These are phyloP conservation scores for Mortierella hygrophila DNA, from an alignment of 192 early-diverging fungal genomes.

Conservation along the genomic window DNA sequence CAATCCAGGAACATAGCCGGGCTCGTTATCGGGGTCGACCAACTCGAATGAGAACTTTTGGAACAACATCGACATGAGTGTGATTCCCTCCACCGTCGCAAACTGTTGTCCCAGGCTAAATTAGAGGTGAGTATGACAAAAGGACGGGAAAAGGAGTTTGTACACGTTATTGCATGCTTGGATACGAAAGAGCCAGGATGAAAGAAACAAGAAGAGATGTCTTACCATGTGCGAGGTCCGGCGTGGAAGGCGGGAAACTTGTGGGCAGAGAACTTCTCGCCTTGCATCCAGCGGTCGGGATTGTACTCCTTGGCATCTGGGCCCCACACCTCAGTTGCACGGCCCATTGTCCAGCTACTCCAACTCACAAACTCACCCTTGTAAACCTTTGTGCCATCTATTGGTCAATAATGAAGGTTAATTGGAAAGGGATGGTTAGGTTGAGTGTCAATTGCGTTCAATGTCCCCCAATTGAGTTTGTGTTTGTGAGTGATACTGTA, in stretches of 20 bases:
- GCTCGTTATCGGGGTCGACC: conserved; percentile 31
- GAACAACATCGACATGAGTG: conserved; percentile 34
- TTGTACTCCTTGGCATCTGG: conserved; percentile 57
- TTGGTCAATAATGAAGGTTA: too few species aligned
- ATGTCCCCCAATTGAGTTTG: background rate
- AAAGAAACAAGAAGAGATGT: background rate
- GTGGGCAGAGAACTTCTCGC: conserved; percentile 45
- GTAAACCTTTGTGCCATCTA: conserved; percentile 61
- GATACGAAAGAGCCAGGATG: background rate
- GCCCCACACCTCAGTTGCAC: conserved; percentile 60
- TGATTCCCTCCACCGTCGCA: conserved; percentile 57
- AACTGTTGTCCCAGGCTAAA: conserved; percentile 57
- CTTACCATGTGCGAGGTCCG: conserved; percentile 62
- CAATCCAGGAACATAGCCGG: conserved; percentile 31
- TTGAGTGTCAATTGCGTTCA: too few species aligned
- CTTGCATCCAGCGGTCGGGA: conserved; percentile 60
- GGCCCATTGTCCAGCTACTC: conserved; percentile 58
- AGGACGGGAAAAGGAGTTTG: too few species aligned
- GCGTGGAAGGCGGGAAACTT: conserved; percentile 70
- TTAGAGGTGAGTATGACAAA: too few species aligned
- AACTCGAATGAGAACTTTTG: conserved; percentile 56
- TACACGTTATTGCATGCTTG: too few species aligned
- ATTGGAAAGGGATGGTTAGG: background rate
- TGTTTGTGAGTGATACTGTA: background rate
- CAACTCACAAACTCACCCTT: conserved; percentile 61